Evolutionary conservation across 768 basidiomycete genomes (phyloP).

Genomic region (Cystobasidiopsis lactophilus): DNA sequence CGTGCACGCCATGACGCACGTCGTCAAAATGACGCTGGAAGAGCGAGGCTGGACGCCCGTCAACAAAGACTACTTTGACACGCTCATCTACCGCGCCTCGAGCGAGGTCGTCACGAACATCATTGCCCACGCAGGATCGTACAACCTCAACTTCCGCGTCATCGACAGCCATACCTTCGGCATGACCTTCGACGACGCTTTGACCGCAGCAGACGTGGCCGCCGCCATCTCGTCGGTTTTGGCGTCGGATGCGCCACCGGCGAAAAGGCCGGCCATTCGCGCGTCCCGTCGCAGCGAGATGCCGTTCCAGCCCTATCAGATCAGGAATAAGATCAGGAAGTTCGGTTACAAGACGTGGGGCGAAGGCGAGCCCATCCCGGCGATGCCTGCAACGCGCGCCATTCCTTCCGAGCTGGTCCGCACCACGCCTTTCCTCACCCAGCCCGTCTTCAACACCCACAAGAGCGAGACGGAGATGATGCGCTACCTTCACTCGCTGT

Average conservation of each 20-base stretch:
- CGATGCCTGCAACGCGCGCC: slow-evolving; percentile 24
- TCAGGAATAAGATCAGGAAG: no score
- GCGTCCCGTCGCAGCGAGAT: slow-evolving; percentile 3
- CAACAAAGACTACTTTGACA: slow-evolving; percentile 62
- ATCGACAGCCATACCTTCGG: slow-evolving; percentile 58
- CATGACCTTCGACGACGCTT: slow-evolving; percentile 79
- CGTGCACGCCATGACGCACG: slow-evolving; percentile 68
- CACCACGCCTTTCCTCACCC: slow-evolving; percentile 45
- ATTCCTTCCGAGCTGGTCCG: slow-evolving; percentile 34
- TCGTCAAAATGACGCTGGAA: slow-evolving; percentile 46
- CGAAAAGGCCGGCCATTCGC: slow-evolving; percentile 6
- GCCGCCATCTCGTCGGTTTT: slow-evolving; percentile 52
- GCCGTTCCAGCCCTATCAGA: slow-evolving; percentile 15
- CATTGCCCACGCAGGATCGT: slow-evolving; percentile 42
- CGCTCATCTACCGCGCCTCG: slow-evolving; percentile 44
- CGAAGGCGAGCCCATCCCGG: slow-evolving; percentile 21
- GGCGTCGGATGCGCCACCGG: slow-evolving; percentile 55
- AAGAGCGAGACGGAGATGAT: slow-evolving; percentile 98
- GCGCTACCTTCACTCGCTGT: slow-evolving; percentile 47
- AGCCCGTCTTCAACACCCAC: slow-evolving; percentile 85
- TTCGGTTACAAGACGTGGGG: slow-evolving; percentile 17
- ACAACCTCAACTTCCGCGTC: slow-evolving; percentile 60
- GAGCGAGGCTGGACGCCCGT: slow-evolving; percentile 47
- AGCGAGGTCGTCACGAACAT: slow-evolving; percentile 37
- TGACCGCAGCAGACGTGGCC: slow-evolving; percentile 28